A percentile compares a stretch with the other conserved stretches of the same genome.
These are phyloP conservation scores for Ustilaginoidea virens DNA, from an alignment of 2,329 filamentous ascomycete genomes.

Conservation along the genomic window DNA sequence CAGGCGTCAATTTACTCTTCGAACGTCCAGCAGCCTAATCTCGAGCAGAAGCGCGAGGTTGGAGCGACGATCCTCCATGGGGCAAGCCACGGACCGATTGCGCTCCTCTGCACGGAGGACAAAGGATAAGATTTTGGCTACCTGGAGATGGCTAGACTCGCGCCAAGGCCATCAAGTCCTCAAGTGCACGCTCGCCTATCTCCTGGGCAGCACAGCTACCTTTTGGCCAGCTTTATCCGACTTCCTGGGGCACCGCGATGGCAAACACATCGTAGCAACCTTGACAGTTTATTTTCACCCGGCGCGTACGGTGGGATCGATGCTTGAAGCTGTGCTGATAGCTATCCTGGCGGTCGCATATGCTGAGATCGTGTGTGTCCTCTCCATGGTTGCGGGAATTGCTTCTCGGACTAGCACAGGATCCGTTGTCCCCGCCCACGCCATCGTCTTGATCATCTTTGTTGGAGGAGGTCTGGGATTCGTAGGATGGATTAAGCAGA, in stretches of 20 bases:
- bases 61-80: constrained; percentile 8
- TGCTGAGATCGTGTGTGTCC: constrained; percentile 49
- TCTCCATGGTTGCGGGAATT: constrained; percentile 80
- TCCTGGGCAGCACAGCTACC: constrained; percentile 73
- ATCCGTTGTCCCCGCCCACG: constrained; percentile 57
- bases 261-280: constrained; percentile 87
- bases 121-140: constrained; percentile 19
- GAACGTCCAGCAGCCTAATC: constrained; percentile 25
- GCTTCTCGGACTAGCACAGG: constrained; percentile 55
- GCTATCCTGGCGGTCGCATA: constrained; percentile 68
- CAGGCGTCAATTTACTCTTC: constrained; percentile 64
- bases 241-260: constrained; percentile 69
- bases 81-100: constrained; percentile 6
- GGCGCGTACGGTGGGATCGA: constrained; percentile 70
- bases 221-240: constrained; percentile 60
- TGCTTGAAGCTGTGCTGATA: constrained; percentile 72
- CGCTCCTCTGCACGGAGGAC: constrained; percentile 4
- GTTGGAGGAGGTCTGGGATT: constrained; percentile 77
- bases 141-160: constrained; percentile 49
- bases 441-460: constrained; percentile 66
- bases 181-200: constrained; percentile 83
- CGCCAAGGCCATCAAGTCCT: constrained; percentile 65
- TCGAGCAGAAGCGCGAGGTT: constrained; percentile 12
- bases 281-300: constrained; percentile 94
- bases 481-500: constrained; percentile 77